Base-by-base conservation (phyloP, 768 basidiomycete genomes). In the Termitomyces titanicus region DNA sequence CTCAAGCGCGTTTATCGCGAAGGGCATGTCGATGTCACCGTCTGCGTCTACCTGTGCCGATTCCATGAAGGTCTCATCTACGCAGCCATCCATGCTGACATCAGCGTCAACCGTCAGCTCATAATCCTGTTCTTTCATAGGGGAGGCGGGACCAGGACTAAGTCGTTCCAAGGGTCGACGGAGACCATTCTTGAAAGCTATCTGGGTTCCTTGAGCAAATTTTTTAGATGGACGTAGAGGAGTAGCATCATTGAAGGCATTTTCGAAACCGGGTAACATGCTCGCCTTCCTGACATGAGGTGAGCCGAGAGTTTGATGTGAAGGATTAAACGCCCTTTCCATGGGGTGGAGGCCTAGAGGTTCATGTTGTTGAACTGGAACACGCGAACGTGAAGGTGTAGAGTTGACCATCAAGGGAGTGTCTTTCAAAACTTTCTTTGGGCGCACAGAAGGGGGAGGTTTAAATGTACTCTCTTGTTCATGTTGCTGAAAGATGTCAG, bases 391-490 rank as follows among this genome's bases (percentile, higher is more conserved):
- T 34, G 72, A 68, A 25, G 77, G 72, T 6, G 73, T 58, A 5
- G 66, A 67, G 5, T 75, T 60, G n/a, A 75, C 76, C 2, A 75
- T 74, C 5, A 74, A 71, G 24, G 76, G 72, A 27, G 64, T 57
- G 9, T 78, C 77, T 45, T 64, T 69, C 5, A 57, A 52, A 4
- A 64, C 59, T 54, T 67, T 77, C 59, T 74, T 80, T 24, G 76
- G 61, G n/a, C 76, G 77, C n/a, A 70, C 64, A 22, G 82, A 74
- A 55, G 67, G 65, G 18, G 80, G 70, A 12, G 76, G 74, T 63
- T 77, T 86, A 17, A 82, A 79, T 20, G 71, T 72, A 3, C 79
- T 78, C 58, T 88, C 87, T 29, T 85, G 55, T 65, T 88, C 86
- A 61, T 85, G 86, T 78, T 85, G 85, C 88, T 89, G 59, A 35